These are phyloP conservation scores for Cryphonectria parasitica DNA, from an alignment of 2,329 filamentous ascomycete genomes.

Conservation along the genomic window DNA sequence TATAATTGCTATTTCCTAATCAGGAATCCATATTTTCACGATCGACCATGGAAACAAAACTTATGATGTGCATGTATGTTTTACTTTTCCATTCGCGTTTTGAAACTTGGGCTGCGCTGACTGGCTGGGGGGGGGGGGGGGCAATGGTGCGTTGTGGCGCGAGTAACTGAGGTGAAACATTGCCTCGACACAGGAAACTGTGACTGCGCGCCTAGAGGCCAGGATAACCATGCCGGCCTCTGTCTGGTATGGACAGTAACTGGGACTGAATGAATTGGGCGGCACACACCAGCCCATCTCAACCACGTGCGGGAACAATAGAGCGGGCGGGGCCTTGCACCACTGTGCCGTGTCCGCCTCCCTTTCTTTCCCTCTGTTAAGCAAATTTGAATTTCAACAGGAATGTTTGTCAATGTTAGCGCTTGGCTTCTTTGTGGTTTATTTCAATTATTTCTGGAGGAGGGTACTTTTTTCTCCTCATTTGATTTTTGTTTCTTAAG, in stretches of 20 bases:
- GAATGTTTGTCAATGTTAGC: background rate
- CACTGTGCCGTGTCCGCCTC: background rate
- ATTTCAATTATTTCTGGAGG: background rate
- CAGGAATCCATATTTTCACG: background rate
- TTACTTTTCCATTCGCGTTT: background rate
- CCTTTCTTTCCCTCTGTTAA: background rate
- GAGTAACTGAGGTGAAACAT: background rate
- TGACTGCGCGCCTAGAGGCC: too few species aligned
- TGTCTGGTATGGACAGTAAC: background rate
- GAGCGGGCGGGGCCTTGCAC: background rate
- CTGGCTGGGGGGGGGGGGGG: background rate
- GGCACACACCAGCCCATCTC: background rate
- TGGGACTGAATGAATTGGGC: background rate
- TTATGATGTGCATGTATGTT: background rate
- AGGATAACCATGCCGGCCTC: background rate
- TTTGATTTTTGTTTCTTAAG: background rate
- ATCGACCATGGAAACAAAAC: background rate
- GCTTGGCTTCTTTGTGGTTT: background rate
- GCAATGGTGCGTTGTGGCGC: background rate
- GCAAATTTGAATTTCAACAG: background rate
- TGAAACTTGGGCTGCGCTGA: background rate
- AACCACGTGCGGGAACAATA: background rate
- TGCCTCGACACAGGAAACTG: background rate
- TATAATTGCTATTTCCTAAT: slow-evolving; percentile 20
- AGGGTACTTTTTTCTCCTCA: background rate